Percentiles rank a stretch among this genome's conserved stretches.
phyloP scores from a whole-genome alignment of 202 grass and related monocot species.

The Panicum virgatum region DNA sequence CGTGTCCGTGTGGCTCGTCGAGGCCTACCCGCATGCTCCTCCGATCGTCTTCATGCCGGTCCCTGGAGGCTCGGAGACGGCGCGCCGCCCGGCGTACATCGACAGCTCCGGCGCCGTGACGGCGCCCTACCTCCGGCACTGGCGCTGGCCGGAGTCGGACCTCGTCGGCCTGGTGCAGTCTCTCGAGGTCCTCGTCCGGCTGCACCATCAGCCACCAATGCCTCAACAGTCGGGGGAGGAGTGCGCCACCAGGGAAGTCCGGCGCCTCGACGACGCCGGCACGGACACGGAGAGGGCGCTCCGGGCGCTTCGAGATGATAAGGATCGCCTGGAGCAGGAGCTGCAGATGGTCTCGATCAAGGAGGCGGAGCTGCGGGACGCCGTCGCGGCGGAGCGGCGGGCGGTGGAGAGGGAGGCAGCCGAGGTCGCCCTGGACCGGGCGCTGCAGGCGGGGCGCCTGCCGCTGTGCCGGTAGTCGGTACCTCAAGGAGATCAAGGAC shows the following conservation, averaged over 20 bases:
- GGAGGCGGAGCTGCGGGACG: neutral
- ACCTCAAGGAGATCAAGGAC: neutral
- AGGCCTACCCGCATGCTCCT: neutral
- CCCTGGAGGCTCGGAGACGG: neutral
- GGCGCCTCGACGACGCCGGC: neutral
- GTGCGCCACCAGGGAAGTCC: neutral
- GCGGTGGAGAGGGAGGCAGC: neutral
- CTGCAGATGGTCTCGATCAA: neutral
- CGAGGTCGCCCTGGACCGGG: neutral
- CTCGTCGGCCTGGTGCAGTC: constrained; percentile 8
- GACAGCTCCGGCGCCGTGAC: neutral
- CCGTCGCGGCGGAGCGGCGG: neutral
- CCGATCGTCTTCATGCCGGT: neutral
- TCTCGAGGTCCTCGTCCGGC: neutral
- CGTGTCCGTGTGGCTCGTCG: neutral
- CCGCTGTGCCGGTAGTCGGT: neutral
- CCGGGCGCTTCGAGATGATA: neutral
- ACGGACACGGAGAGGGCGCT: neutral
- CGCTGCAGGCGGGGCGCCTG: neutral
- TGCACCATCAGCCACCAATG: neutral
- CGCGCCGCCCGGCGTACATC: neutral
- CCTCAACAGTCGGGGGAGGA: neutral
- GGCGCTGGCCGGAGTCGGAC: neutral
- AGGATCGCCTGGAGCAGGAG: neutral
- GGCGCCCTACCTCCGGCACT: neutral